Base-by-base conservation (phyloP, 2,329 filamentous ascomycete genomes). In the Aureobasidium pullulans region DNA sequence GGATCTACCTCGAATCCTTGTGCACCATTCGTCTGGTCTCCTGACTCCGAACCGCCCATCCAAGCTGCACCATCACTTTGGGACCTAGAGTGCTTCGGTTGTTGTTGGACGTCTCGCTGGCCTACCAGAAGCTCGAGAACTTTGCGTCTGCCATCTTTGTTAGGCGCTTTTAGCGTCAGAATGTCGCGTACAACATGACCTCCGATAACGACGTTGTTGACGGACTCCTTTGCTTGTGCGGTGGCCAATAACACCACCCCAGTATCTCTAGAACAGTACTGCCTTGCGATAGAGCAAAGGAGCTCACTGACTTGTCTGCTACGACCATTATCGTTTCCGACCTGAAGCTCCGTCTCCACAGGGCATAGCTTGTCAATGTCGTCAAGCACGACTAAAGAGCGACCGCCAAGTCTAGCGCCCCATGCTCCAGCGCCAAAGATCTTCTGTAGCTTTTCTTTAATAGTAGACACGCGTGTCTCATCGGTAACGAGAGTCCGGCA, bases 161-260 rank as follows among this genome's bases (percentile, higher is more conserved):
- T 89, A 0, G 94, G 94, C 0, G 94, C 92, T 69, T 93, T 94
- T 59, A 99, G 76, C 46, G 87, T 86, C 34, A 97, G 78, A 63
- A 96, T 96, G 70, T 99, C 94, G 50, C 91, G 85, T 39, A 96
- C 89, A 36, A 97, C 86, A 72, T 97, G 93, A 0, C 92, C 90
- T 23, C 93, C 90, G 60, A 97, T 84, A 56, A 99, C 84, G 15
- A 96, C 85, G 65, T 89, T 92, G 72, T 99, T 94, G 52, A 99
- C 76, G 0, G 90, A 87, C 64, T 99, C 94, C 70, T 99, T 99
- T 16, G 88, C 87, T 72, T 96, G 91, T 0, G 93, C 91, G 19
- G 93, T 97, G 4, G 90, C 92, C 9, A 99, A 79, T 56, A 99
- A 75, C 4, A 96, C 89, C 13, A 99, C 88, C 1, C 87, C 86